Evolutionary conservation across 805 yeast species (phyloP).

Genomic region (Candida cerambycidarum): DNA sequence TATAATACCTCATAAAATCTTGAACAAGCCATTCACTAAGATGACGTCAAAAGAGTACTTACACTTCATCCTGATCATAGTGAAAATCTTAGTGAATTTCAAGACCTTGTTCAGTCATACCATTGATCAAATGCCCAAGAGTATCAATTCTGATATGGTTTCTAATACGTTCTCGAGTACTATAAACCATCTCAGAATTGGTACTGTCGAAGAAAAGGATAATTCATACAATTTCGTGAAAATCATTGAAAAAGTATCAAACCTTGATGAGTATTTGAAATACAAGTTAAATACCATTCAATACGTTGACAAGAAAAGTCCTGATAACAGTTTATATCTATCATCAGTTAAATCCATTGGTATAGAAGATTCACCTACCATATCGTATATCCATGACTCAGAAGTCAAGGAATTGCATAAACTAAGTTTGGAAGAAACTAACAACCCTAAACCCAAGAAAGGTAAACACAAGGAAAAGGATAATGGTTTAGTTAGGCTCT

Average conservation of each 20-base stretch:
- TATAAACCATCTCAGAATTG: slow-evolving; percentile 13
- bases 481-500: slow-evolving; percentile 1
- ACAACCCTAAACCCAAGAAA: neutral
- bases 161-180: slow-evolving; percentile 11
- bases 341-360: neutral
- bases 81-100: slow-evolving; percentile 37
- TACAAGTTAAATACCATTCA: slow-evolving; percentile 6
- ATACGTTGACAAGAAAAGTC: slow-evolving; percentile 1
- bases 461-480: neutral
- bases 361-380: neutral
- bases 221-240: slow-evolving; percentile 18
- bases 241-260: slow-evolving; percentile 18
- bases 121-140: slow-evolving; percentile 12
- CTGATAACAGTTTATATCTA: slow-evolving; percentile 5
- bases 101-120: slow-evolving; percentile 23
- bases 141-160: no score
- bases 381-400: neutral
- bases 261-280: slow-evolving; percentile 18
- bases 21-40: slow-evolving; percentile 39
- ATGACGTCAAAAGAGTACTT: slow-evolving; percentile 37
- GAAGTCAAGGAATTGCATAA: slow-evolving; percentile 7
- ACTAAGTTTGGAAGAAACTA: neutral
- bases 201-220: slow-evolving; percentile 9
- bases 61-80: slow-evolving; percentile 35
- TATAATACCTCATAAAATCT: slow-evolving; percentile 42